Base-by-base conservation (phyloP, 139 green algal species). In the Trebouxia sp. region DNA sequence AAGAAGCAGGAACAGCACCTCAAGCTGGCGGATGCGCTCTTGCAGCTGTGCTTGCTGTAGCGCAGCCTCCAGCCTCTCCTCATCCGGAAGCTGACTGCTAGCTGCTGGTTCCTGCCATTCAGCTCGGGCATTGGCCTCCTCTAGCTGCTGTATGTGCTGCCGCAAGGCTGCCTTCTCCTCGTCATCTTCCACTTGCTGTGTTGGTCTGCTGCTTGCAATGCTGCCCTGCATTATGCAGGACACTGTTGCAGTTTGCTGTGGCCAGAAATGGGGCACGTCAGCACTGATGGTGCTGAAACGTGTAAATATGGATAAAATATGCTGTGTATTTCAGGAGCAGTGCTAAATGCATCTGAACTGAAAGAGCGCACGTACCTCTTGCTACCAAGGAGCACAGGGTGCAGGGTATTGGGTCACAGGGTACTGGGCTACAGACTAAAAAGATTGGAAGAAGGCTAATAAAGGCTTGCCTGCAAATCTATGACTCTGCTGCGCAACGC, bases 11-110 rank as follows among this genome's bases (percentile, higher is more conserved):
- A 5, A 35, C 9, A 43, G 14, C 35, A 45, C 75, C 50, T 80
- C 75, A 35, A 80, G 51, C 75, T 80, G 47, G 26, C 51, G 75
- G 24, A 80, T 69, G 50, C 75, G 75, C 8, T 51, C 75, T 11
- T 47, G 75, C 28, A 70, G 51, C 41, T 58, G 74, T 28, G 28
- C 66, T 38, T 76, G 66, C 7, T 76, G 37, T 6, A 50, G 39
- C 20, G 66, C 66, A 35, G 42, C 50, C 45, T 70, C 38, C 30
- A 67, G 45, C 26, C 32, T n/a, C 14, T 67, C 75, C 2, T 80
- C 17, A 26, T 80, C 45, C 11, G 26, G 43, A 17, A 50, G 22
- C 37, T 66, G 50, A 22, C 30, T 67, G 48, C 30, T 32, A 62
- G 50, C n/a, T 3, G 70, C 42, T 22, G 24, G 43, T 24, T 42